Percentiles rank a stretch among this genome's conserved stretches.
Conservation (phyloP, 495 filamentous ascomycete genomes). For the Penicillium cinerascens region DNA sequence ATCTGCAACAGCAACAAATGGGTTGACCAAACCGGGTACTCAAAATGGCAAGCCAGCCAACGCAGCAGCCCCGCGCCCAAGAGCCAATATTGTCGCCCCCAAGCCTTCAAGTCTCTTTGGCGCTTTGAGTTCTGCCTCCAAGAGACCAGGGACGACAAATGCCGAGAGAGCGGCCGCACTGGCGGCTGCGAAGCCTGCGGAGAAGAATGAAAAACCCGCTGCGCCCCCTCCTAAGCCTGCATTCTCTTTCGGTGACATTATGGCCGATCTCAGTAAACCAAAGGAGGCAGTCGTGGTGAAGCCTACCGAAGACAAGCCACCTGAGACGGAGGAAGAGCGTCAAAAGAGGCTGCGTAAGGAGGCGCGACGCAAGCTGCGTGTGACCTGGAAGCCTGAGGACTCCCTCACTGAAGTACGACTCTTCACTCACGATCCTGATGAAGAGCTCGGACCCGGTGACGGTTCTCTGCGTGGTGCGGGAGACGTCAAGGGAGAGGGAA, state of each 20-base stretch:
- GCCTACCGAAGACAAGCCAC: conserved; percentile 49
- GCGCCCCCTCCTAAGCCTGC: conserved; percentile 40
- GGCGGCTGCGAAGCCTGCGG: conserved; percentile 41
- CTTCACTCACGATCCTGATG: conserved; percentile 77
- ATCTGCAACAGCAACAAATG: conserved; percentile 18
- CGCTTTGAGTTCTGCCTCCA: conserved; percentile 55
- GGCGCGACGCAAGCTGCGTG: conserved; percentile 64
- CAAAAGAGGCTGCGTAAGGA: conserved; percentile 75
- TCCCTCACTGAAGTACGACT: conserved; percentile 67
- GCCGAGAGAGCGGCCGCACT: conserved; percentile 50
- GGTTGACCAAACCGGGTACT: conserved; percentile 20
- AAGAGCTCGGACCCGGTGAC: conserved; percentile 68
- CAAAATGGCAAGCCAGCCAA: conserved; percentile 32
- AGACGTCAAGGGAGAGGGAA: conserved; percentile 73
- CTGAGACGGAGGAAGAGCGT: conserved; percentile 75
- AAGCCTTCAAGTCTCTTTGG: conserved; percentile 60
- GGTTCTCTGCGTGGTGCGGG: conserved; percentile 63
- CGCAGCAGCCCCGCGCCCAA: conserved; percentile 37
- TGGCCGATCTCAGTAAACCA: conserved; percentile 65
- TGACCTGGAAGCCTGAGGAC: conserved; percentile 68
- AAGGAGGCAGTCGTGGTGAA: conserved; percentile 55
- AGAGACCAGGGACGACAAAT: conserved; percentile 57
- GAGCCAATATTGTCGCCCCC: conserved; percentile 47
- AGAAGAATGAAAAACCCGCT: conserved; percentile 40
- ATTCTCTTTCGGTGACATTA: conserved; percentile 54